Evolutionary conservation across 2,329 filamentous ascomycete genomes (phyloP).

Genomic region (Phoma herbarum): DNA sequence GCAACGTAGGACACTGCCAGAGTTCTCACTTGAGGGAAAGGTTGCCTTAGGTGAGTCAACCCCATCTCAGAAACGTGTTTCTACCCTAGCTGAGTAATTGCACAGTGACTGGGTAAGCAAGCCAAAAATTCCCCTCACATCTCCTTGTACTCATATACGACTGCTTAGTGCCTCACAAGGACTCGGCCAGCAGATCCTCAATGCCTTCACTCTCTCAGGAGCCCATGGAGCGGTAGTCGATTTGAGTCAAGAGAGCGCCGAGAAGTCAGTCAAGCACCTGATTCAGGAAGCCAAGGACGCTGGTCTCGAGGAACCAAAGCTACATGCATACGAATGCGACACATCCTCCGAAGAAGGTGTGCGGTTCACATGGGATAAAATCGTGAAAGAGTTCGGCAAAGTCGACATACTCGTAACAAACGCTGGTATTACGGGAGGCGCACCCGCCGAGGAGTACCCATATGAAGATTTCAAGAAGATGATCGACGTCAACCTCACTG

Average conservation of each 20-base stretch:
- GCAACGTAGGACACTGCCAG: neutral
- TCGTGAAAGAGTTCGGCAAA: neutral
- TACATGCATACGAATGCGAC: neutral
- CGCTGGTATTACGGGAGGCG: neutral
- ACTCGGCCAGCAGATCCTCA: neutral
- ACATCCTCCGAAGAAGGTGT: neutral
- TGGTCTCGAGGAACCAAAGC: neutral
- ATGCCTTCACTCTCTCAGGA: neutral
- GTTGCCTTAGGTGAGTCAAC: neutral
- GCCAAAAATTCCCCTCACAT: neutral
- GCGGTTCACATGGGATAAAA: neutral
- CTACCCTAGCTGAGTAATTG: neutral
- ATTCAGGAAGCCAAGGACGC: neutral
- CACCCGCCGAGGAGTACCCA: neutral
- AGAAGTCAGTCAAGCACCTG: neutral
- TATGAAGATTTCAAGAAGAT: neutral
- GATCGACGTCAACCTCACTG: neutral
- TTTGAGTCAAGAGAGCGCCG: neutral
- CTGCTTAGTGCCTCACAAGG: neutral
- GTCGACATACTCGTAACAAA: neutral
- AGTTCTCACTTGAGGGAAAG: neutral
- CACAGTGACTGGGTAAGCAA: neutral
- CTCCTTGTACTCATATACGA: neutral
- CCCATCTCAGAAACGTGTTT: neutral
- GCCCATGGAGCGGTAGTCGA: neutral